Conservation (phyloP, 345 rosid genomes). For the Bruguiera gymnorhiza region DNA sequence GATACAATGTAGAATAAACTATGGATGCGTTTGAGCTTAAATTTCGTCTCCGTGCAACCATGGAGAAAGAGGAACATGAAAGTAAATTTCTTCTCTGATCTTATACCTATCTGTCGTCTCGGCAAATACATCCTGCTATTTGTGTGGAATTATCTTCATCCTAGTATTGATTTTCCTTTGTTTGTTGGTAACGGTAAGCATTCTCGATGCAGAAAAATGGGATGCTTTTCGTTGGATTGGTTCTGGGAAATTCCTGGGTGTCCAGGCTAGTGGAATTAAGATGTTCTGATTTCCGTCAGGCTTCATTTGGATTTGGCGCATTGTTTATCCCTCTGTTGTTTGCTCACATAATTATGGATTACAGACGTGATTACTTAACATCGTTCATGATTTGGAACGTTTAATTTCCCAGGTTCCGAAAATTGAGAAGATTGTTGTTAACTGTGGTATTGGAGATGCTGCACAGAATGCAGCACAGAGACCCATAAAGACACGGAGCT, state of each 20-base stretch:
- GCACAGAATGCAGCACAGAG: constrained; percentile 87
- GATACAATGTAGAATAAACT: not conserved
- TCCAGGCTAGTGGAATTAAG: not conserved
- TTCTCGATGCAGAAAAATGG: not conserved
- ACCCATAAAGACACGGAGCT: constrained; percentile 81
- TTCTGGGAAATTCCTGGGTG: not conserved
- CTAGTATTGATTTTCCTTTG: not conserved
- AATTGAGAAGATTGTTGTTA: constrained; percentile 77
- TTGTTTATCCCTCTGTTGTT: too few relatives aligned
- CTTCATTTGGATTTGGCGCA: not conserved
- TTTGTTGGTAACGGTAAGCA: not conserved
- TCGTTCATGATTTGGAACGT: too few relatives aligned
- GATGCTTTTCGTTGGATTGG: not conserved
- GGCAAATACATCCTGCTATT: too few relatives aligned
- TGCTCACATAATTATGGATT: too few relatives aligned
- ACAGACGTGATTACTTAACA: too few relatives aligned
- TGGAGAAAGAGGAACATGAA: too few relatives aligned
- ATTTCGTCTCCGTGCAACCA: too few relatives aligned
- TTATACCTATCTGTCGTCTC: too few relatives aligned
- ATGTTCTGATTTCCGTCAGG: not conserved
- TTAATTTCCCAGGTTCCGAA: constrained; percentile 60
- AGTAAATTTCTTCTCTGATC: too few relatives aligned
- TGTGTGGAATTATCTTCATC: too few relatives aligned
- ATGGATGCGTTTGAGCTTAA: too few relatives aligned
- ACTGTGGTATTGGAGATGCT: constrained; percentile 96